Evolutionary conservation across 1,139 yeast species (phyloP).

Genomic region (Scheffersomyces cryptocercus): DNA sequence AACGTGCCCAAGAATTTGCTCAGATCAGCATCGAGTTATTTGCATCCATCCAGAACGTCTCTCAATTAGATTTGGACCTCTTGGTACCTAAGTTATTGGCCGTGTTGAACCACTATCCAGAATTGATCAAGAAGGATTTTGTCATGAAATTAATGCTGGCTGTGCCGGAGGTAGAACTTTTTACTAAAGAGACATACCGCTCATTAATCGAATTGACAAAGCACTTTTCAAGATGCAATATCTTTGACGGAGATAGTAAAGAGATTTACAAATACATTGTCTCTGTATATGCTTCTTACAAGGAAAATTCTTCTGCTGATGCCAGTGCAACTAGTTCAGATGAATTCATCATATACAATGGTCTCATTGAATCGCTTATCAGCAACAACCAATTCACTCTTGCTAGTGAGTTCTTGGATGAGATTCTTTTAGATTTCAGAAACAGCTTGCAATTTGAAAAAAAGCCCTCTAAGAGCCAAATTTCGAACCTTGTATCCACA

Average conservation of each 20-base stretch:
- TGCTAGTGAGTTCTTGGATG: constrained; percentile 60
- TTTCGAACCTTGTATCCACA: constrained; percentile 33
- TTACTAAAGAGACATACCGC: constrained; percentile 4
- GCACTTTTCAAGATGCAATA: constrained; percentile 18
- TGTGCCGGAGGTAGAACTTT: not conserved
- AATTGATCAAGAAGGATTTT: constrained; percentile 23
- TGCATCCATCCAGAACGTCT: constrained; percentile 36
- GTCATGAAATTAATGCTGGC: constrained; percentile 18
- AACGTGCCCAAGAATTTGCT: constrained; percentile 53
- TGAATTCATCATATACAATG: constrained; percentile 52
- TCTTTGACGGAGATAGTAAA: constrained; percentile 14
- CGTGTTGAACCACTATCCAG: constrained; percentile 29
- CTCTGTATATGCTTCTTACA: constrained; percentile 26
- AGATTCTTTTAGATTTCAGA: constrained; percentile 35
- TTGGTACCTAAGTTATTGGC: constrained; percentile 30
- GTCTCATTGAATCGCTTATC: constrained; percentile 52
- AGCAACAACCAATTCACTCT: constrained; percentile 47
- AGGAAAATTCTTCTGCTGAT: constrained; percentile 6
- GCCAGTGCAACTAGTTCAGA: constrained; percentile 10
- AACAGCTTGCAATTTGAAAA: constrained; percentile 12
- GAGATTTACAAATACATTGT: constrained; percentile 29
- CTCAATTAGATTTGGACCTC: constrained; percentile 26
- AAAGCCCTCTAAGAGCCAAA: constrained; percentile 21
- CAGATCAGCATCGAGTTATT: constrained; percentile 65
- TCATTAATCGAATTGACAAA: constrained; percentile 25